Percentiles rank a stretch among this genome's conserved stretches.
phyloP scores from a whole-genome alignment of 495 filamentous ascomycete genomes.

The Daldinia loculata region DNA sequence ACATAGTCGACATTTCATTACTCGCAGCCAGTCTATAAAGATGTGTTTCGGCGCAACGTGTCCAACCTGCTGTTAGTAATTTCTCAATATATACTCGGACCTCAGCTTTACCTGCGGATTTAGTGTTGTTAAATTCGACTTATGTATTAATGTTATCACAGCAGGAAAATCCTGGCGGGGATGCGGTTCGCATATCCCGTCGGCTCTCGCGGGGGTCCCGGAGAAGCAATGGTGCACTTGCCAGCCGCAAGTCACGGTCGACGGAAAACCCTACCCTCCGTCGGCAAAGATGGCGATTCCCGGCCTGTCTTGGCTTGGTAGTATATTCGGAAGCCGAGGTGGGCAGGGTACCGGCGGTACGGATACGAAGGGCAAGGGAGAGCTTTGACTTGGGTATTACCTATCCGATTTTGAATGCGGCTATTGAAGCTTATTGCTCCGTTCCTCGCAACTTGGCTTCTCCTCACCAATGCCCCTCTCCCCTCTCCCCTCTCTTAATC shows the following conservation, averaged over 20 bases:
- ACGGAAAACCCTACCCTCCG: conserved; percentile 71
- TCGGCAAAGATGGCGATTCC: conserved; percentile 55
- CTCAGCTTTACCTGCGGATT: background rate
- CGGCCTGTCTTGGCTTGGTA: conserved; percentile 37
- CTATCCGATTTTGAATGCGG: background rate
- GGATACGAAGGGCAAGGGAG: conserved; percentile 35
- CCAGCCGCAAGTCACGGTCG: conserved; percentile 63
- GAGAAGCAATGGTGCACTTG: conserved; percentile 68
- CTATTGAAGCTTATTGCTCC: conserved; percentile 10
- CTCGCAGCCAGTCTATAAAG: conserved; percentile 19
- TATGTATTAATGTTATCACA: conserved; percentile 43
- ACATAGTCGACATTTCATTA: conserved; percentile 6
- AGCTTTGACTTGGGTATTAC: conserved; percentile 18
- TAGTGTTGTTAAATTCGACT: background rate
- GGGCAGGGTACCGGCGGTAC: conserved; percentile 9
- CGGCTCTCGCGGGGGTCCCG: conserved; percentile 66
- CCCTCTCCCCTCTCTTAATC: conserved; percentile 16
- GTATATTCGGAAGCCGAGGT: conserved; percentile 40
- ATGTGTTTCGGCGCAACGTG: conserved; percentile 55
- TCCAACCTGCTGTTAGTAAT: conserved; percentile 50
- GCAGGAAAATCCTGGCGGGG: conserved; percentile 73
- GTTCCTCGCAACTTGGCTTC: conserved; percentile 14
- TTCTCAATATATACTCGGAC: background rate
- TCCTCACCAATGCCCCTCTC: conserved; percentile 24
- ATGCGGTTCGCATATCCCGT: conserved; percentile 70